Conservation (phyloP, 495 filamentous ascomycete species). For the Symbiotaphrina buchneri region DNA sequence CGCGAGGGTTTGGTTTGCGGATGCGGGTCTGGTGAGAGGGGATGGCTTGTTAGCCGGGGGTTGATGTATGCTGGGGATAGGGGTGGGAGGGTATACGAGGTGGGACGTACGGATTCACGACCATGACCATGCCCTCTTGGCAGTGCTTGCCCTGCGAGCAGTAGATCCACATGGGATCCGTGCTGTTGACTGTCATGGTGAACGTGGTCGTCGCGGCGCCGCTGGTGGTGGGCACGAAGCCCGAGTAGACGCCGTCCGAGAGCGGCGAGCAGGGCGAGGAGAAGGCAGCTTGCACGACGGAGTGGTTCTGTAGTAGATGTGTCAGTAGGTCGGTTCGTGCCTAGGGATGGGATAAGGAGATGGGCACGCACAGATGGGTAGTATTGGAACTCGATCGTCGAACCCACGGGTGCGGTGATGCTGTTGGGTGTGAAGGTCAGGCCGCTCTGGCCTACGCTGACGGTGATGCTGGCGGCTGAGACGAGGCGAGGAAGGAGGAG, state of each 20-base stretch:
- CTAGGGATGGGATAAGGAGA: too few relatives aligned
- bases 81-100: too few relatives aligned
- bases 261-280: constrained; percentile 29
- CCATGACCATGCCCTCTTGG: constrained; percentile 44
- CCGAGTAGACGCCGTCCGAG: constrained; percentile 17
- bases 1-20: too few relatives aligned
- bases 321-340: too few relatives aligned
- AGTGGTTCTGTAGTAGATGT: constrained; percentile 37
- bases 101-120: constrained; percentile 40
- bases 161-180: constrained; percentile 43
- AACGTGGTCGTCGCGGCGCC: constrained; percentile 15
- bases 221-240: neutral
- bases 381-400: constrained; percentile 35
- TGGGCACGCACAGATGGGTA: too few relatives aligned
- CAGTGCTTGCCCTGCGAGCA: constrained; percentile 43
- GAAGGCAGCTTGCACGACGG: constrained; percentile 34
- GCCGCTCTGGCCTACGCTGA: constrained; percentile 25
- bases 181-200: constrained; percentile 36
- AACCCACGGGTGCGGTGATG: constrained; percentile 25
- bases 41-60: too few relatives aligned
- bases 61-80: too few relatives aligned
- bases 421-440: constrained; percentile 27
- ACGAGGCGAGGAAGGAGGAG: too few relatives aligned
- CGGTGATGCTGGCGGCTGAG: constrained; percentile 17
- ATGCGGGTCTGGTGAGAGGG: too few relatives aligned